These are phyloP conservation scores for Madurella mycetomatis DNA, from an alignment of 2,329 filamentous ascomycete genomes.

Conservation along the genomic window DNA sequence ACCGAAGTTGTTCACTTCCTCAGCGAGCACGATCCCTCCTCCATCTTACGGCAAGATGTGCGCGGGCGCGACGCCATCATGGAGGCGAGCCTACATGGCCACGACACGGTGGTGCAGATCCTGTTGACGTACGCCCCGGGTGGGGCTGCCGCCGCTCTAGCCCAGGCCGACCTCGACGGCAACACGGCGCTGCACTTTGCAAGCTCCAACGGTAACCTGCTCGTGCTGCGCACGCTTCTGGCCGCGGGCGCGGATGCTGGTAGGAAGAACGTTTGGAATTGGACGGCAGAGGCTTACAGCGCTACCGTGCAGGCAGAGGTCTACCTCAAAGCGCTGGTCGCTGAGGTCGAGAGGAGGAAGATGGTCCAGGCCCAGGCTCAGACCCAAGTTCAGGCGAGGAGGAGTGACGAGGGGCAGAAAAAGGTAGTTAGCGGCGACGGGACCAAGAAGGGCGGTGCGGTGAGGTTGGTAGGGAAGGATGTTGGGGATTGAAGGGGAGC, in stretches of 20 bases:
- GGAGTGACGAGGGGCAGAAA: not conserved
- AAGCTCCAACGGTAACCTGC: conserved; percentile 72
- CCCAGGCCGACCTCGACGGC: conserved; percentile 62
- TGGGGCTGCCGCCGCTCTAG: conserved; percentile 51
- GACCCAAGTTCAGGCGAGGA: not conserved
- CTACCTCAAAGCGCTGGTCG: conserved; percentile 73
- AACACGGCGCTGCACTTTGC: conserved; percentile 87
- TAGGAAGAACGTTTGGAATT: conserved; percentile 69
- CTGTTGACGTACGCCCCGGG: conserved; percentile 57
- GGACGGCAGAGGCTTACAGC: conserved; percentile 80
- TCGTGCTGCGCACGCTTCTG: conserved; percentile 71
- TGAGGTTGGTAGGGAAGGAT: conserved; percentile 22
- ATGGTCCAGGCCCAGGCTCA: not conserved
- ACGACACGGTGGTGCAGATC: conserved; percentile 62
- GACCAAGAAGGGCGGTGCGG: conserved; percentile 4
- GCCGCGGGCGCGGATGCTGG: conserved; percentile 73
- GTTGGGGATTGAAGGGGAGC: conserved; percentile 15
- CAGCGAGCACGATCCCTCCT: conserved; percentile 57
- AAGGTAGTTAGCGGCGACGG: not conserved
- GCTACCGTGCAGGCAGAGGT: conserved; percentile 79
- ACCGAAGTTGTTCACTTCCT: conserved; percentile 71
- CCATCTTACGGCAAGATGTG: conserved; percentile 61
- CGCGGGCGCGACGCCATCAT: conserved; percentile 69
- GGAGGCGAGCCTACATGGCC: conserved; percentile 56
- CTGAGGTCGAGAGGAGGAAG: conserved; percentile 60